Conservation (phyloP, 1,284 basidiomycete species). For the Cutaneotrichosporon sp. region DNA sequence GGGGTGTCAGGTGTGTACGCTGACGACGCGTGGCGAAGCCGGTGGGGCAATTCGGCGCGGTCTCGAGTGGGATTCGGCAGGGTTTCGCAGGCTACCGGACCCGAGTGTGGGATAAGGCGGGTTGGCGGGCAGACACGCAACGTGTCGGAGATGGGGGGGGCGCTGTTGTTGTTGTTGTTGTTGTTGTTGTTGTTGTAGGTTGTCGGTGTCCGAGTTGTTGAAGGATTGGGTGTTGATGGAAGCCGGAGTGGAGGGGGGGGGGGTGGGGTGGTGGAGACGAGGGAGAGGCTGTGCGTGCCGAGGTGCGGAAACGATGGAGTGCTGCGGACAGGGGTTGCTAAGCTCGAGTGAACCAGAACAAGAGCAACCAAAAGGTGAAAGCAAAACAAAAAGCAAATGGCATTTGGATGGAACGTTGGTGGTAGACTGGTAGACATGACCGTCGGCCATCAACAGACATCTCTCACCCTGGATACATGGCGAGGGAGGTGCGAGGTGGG, state of each 20-base stretch:
- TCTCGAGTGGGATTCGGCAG: background rate
- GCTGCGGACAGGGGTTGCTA: too few species aligned
- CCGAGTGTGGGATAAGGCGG: background rate
- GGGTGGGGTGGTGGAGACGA: background rate
- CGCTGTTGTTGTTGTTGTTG: background rate
- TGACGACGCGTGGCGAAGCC: background rate
- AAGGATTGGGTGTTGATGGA: background rate
- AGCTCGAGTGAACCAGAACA: too few species aligned
- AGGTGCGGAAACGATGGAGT: too few species aligned
- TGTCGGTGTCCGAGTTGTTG: too few species aligned
- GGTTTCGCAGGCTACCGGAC: background rate
- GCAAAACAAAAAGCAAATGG: background rate
- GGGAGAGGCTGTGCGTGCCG: background rate
- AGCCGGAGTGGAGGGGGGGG: too few species aligned
- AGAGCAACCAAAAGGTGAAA: background rate
- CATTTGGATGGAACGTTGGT: too few species aligned
- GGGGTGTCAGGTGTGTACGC: background rate
- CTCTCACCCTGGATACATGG: too few species aligned
- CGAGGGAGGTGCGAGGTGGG: background rate
- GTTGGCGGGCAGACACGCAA: background rate
- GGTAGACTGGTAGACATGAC: too few species aligned
- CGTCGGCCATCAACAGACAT: constrained; percentile 9
- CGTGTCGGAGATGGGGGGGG: background rate
- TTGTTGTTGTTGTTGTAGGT: background rate
- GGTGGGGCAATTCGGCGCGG: background rate